These are phyloP conservation scores for Papiliotrema nemorosa DNA, from an alignment of 1,284 basidiomycete species.

Conservation along the genomic window DNA sequence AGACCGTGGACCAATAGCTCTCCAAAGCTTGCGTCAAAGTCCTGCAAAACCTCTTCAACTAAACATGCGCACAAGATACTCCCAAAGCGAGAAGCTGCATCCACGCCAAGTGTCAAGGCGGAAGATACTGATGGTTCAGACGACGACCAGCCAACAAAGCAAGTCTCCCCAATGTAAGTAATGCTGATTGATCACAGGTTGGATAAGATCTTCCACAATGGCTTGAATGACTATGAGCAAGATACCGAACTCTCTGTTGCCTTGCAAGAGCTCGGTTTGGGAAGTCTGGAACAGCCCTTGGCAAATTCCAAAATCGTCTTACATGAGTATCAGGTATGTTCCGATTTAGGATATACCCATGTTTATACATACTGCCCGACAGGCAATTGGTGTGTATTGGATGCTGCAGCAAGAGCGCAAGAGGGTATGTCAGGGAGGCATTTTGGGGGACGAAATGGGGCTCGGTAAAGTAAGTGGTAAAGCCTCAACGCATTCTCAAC, in stretches of 20 bases:
- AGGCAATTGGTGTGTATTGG: conserved; percentile 45
- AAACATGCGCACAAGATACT: not conserved
- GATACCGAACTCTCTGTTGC: conserved; percentile 32
- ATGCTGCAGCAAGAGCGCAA: conserved; percentile 45
- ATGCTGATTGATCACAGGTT: conserved; percentile 14
- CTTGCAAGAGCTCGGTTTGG: conserved; percentile 25
- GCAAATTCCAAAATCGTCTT: conserved; percentile 32
- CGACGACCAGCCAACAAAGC: too few species aligned
- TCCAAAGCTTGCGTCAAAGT: not conserved
- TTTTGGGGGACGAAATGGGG: conserved; percentile 43
- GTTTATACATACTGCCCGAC: not conserved
- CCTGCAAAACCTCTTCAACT: not conserved
- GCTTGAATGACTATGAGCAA: conserved; percentile 35
- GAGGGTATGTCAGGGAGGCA: conserved; percentile 36
- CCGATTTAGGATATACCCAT: too few species aligned
- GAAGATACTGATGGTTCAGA: too few species aligned
- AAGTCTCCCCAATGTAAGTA: not conserved
- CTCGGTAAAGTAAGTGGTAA: conserved; percentile 4
- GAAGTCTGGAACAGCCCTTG: conserved; percentile 17
- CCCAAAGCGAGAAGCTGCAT: too few species aligned
- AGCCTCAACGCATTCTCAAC: not conserved
- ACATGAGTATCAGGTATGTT: conserved; percentile 44
- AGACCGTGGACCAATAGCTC: too few species aligned
- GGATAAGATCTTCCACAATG: conserved; percentile 32
- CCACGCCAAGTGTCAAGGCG: too few species aligned